phyloP scores from a whole-genome alignment of 306 rosid genomes.

The Neltuma alba region DNA sequence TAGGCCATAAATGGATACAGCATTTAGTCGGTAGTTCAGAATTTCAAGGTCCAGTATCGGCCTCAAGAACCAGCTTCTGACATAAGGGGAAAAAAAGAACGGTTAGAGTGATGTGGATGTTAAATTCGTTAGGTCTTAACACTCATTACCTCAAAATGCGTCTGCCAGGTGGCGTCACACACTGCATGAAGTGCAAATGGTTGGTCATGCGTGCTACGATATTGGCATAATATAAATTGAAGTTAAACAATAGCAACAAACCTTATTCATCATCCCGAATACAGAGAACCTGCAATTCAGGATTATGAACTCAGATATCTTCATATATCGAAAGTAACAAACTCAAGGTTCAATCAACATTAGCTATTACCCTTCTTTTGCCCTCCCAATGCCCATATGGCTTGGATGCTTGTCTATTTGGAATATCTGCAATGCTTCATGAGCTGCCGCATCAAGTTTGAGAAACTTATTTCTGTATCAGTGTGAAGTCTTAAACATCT shows the following conservation, averaged over 20 bases:
- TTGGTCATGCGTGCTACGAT: conserved; percentile 35
- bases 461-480: conserved; percentile 78
- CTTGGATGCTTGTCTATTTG: conserved; percentile 97
- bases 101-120: neutral
- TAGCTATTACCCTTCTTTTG: conserved; percentile 90
- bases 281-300: conserved; percentile 81
- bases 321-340: conserved; percentile 28
- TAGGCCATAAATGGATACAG: conserved; percentile 70
- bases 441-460: conserved; percentile 92
- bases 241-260: conserved; percentile 43
- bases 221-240: conserved; percentile 30
- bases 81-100: conserved; percentile 16
- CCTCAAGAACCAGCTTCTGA: conserved; percentile 93
- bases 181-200: conserved; percentile 53
- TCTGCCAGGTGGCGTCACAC: conserved; percentile 89
- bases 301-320: conserved; percentile 34
- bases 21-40: conserved; percentile 79
- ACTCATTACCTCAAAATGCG: conserved; percentile 81
- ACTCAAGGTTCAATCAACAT: conserved; percentile 32
- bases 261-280: conserved; percentile 99
- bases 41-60: conserved; percentile 89
- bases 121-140: conserved; percentile 11
- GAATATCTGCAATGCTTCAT: conserved; percentile 95
- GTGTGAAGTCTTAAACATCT: conserved; percentile 39
- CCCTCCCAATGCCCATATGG: conserved; percentile 99